Percentiles rank a stretch among this genome's conserved stretches.
These are phyloP conservation scores for Saccharum hybrid DNA, from an alignment of 202 grass and related monocot species.

Conservation along the genomic window DNA sequence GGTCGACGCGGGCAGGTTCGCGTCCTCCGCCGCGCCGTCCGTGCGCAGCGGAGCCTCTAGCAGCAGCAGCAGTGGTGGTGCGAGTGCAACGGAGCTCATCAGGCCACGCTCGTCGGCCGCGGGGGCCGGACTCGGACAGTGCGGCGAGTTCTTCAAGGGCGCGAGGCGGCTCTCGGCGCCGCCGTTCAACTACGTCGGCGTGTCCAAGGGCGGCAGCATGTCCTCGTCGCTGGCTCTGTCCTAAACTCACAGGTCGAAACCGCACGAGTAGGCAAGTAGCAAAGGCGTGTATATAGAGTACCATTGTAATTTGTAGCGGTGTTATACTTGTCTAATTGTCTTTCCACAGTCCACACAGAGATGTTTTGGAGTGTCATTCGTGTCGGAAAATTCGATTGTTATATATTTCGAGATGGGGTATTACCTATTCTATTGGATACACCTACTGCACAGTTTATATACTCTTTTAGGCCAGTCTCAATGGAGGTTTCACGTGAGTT, in stretches of 20 bases:
- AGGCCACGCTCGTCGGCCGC: constrained; percentile 51
- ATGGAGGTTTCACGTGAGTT: too few species aligned
- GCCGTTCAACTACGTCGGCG: constrained; percentile 19
- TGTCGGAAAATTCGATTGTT: background rate
- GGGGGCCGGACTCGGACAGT: constrained; percentile 7
- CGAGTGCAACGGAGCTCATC: constrained; percentile 9
- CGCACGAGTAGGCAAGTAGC: background rate
- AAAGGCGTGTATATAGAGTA: background rate
- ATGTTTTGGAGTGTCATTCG: background rate
- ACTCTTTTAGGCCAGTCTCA: too few species aligned
- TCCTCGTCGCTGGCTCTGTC: constrained; percentile 48
- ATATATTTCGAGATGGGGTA: too few species aligned
- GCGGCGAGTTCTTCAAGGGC: constrained; percentile 38
- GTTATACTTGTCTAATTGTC: background rate
- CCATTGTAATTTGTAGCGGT: background rate
- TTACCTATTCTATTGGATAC: too few species aligned
- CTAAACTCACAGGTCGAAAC: background rate
- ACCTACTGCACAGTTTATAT: too few species aligned
- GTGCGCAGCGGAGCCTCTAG: constrained; percentile 47
- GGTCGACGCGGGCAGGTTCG: constrained; percentile 41
- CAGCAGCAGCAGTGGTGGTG: background rate
- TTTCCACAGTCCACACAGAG: background rate
- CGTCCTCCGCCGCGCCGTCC: constrained; percentile 42
- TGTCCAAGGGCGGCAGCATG: constrained; percentile 18
- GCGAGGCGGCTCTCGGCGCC: constrained; percentile 31